Conservation (phyloP, 345 rosid genomes). For the Sisymbrium altissimum region DNA sequence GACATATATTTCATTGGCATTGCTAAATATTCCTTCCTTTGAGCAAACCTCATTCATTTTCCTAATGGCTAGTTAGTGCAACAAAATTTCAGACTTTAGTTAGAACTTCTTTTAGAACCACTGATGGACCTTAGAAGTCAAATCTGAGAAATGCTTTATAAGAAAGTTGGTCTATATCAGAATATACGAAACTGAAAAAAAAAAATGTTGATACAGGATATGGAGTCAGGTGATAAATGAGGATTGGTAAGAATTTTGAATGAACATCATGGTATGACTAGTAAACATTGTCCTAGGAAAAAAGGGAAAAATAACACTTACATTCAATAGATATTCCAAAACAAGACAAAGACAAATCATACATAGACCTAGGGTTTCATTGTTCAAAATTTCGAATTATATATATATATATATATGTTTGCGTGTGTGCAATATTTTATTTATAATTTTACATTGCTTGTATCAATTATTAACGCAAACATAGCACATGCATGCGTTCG, state of each 20-base stretch:
- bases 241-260: background rate
- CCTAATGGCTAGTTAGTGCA: background rate
- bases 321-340: background rate
- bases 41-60: background rate
- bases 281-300: slow-evolving; percentile 20
- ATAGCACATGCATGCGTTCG: background rate
- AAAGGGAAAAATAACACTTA: background rate
- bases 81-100: background rate
- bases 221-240: background rate
- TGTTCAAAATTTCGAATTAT: slow-evolving; percentile 1
- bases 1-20: background rate
- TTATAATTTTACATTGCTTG: background rate
- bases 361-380: background rate
- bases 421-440: no score
- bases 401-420: no score
- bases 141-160: slow-evolving; percentile 1
- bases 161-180: background rate
- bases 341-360: slow-evolving; percentile 12
- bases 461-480: background rate
- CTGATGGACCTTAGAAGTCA: background rate
- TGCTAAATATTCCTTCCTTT: background rate
- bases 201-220: slow-evolving; percentile 3
- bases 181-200: background rate
- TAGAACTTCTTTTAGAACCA: background rate
- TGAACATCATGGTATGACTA: slow-evolving; percentile 19